phyloP scores from a whole-genome alignment of 495 filamentous ascomycete genomes.

The Daldinia concentrica region DNA sequence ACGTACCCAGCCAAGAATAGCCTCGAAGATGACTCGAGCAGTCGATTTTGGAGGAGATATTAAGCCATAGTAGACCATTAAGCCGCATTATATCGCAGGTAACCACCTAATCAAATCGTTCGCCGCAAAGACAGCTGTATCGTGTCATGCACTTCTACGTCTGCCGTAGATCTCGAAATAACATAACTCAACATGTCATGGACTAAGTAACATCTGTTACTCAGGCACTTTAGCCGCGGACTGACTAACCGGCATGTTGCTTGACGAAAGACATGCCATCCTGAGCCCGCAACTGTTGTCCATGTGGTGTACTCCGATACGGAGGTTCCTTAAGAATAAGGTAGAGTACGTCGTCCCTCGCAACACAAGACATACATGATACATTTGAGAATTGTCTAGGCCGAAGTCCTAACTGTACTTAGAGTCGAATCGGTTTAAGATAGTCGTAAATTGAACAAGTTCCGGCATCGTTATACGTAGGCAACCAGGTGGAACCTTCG shows the following conservation, averaged over 20 bases:
- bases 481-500: neutral
- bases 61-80: constrained; percentile 10
- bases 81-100: constrained; percentile 16
- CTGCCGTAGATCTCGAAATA: neutral
- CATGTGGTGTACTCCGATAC: constrained; percentile 20
- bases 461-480: neutral
- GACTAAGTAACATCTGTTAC: neutral
- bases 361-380: constrained; percentile 22
- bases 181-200: neutral
- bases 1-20: neutral
- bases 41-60: neutral
- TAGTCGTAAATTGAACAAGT: neutral
- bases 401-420: constrained; percentile 1
- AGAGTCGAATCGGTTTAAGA: constrained; percentile 7
- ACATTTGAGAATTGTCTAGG: constrained; percentile 10
- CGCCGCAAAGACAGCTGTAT: neutral
- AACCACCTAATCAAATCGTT: constrained; percentile 9
- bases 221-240: neutral
- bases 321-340: neutral
- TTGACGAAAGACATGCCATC: neutral
- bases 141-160: neutral
- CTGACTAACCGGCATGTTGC: constrained; percentile 8
- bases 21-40: neutral
- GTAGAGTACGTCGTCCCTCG: constrained; percentile 2
- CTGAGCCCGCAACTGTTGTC: neutral